A percentile compares a stretch with the other conserved stretches of the same genome.
phyloP scores from a whole-genome alignment of 75 land plant genomes.

The Pinus taeda region DNA sequence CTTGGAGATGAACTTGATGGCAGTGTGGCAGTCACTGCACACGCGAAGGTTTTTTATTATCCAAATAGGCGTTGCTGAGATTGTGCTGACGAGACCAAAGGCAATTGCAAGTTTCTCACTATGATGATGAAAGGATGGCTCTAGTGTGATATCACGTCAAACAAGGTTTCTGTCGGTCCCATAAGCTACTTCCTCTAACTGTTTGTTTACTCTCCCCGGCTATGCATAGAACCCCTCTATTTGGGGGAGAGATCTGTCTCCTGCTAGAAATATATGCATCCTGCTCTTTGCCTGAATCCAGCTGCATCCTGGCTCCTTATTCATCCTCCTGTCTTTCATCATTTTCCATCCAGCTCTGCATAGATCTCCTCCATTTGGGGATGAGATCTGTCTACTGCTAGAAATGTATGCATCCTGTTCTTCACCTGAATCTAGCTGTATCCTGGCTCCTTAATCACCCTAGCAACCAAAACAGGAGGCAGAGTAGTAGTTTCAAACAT shows the following conservation, averaged over 20 bases:
- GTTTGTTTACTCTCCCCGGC: not conserved
- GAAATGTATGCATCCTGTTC: not conserved
- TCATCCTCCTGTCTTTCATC: not conserved
- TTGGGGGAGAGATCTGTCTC: not conserved
- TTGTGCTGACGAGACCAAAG: not conserved
- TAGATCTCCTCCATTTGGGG: not conserved
- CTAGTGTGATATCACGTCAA: not conserved
- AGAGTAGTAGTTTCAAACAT: not conserved
- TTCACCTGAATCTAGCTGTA: slow-evolving; percentile 1
- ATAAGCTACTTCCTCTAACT: not conserved
- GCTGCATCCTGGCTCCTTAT: slow-evolving; percentile 1
- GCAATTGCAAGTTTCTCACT: not conserved
- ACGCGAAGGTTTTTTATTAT: not conserved
- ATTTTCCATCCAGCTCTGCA: not conserved
- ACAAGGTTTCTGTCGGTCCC: not conserved
- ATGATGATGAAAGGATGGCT: not conserved
- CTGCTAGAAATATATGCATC: not conserved
- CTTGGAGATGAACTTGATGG: not conserved
- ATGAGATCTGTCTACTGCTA: slow-evolving; percentile 1
- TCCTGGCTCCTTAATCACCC: not conserved
- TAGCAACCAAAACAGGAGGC: not conserved
- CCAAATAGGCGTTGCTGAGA: not conserved
- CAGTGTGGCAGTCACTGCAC: not conserved
- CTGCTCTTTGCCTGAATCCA: not conserved
- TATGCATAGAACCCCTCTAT: not conserved